phyloP scores from a whole-genome alignment of 2,329 filamentous ascomycete genomes.

The Cladosporium sp. region DNA sequence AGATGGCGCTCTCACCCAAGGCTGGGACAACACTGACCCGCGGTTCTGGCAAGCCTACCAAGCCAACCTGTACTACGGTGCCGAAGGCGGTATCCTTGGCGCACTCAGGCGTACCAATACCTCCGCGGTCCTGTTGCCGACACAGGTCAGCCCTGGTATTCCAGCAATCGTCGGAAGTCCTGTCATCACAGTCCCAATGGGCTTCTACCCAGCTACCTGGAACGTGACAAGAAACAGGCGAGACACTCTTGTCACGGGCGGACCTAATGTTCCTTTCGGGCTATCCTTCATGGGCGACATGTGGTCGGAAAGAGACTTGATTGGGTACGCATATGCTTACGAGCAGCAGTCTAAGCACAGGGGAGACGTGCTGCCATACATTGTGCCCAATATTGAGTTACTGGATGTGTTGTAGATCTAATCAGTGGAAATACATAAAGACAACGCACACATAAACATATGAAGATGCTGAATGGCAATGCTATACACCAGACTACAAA shows the following conservation, averaged over 20 bases:
- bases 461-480: not conserved
- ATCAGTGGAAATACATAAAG: not conserved
- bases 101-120: slow-evolving; percentile 59
- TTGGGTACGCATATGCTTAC: slow-evolving; percentile 68
- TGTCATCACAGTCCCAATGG: slow-evolving; percentile 65
- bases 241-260: slow-evolving; percentile 56
- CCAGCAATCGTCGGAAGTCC: slow-evolving; percentile 62
- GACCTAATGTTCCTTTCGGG: slow-evolving; percentile 62
- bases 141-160: slow-evolving; percentile 49
- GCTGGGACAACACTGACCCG: slow-evolving; percentile 59
- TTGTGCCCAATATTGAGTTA: slow-evolving; percentile 53
- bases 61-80: slow-evolving; percentile 56
- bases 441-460: not conserved
- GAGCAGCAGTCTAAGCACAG: slow-evolving; percentile 62
- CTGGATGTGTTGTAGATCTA: slow-evolving; percentile 39
- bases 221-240: slow-evolving; percentile 49
- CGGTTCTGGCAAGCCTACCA: slow-evolving; percentile 62
- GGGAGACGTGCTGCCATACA: slow-evolving; percentile 50
- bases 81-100: slow-evolving; percentile 62
- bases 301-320: slow-evolving; percentile 63
- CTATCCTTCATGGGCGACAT: slow-evolving; percentile 63
- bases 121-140: slow-evolving; percentile 65
- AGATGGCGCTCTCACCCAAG: slow-evolving; percentile 53
- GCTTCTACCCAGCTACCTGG: slow-evolving; percentile 55
- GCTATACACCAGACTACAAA: not conserved